These are phyloP conservation scores for Colletotrichum australisinense DNA, from an alignment of 2,329 filamentous ascomycete genomes.

Conservation along the genomic window DNA sequence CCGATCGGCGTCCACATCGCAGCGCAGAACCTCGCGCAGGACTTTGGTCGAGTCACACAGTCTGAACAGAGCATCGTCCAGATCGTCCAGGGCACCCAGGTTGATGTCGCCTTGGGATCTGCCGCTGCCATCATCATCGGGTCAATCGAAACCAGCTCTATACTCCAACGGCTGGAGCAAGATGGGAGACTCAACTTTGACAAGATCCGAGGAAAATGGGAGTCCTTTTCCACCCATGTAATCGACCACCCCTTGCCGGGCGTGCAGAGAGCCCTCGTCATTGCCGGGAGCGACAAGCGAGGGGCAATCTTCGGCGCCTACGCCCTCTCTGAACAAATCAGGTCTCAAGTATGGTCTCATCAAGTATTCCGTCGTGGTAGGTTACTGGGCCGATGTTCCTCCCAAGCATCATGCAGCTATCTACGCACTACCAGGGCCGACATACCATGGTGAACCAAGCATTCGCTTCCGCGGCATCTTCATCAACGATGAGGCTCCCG, in stretches of 20 bases:
- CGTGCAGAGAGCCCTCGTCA: slow-evolving; percentile 61
- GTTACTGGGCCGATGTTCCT: slow-evolving; percentile 70
- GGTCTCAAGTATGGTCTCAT: too few relatives aligned
- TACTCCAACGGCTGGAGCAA: slow-evolving; percentile 55
- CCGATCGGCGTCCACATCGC: slow-evolving; percentile 47
- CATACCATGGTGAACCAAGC: slow-evolving; percentile 62
- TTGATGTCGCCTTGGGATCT: not conserved
- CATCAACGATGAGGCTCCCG: slow-evolving; percentile 72
- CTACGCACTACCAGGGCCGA: slow-evolving; percentile 59
- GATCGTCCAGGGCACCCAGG: not conserved
- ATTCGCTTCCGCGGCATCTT: slow-evolving; percentile 72
- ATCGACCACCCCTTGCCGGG: slow-evolving; percentile 58
- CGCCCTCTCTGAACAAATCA: slow-evolving; percentile 70
- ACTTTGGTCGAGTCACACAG: slow-evolving; percentile 42
- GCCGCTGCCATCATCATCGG: slow-evolving; percentile 17
- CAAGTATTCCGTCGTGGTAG: too few relatives aligned
- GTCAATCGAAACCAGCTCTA: slow-evolving; percentile 52
- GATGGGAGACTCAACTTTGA: slow-evolving; percentile 59
- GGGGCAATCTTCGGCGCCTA: slow-evolving; percentile 70
- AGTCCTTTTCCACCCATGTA: slow-evolving; percentile 61
- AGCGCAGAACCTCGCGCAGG: slow-evolving; percentile 43
- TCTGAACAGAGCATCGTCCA: not conserved
- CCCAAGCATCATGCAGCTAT: slow-evolving; percentile 59
- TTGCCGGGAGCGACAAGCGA: slow-evolving; percentile 68
- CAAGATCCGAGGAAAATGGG: slow-evolving; percentile 65